Conservation (phyloP, 345 rosid species). For the Citrus hindsii region DNA sequence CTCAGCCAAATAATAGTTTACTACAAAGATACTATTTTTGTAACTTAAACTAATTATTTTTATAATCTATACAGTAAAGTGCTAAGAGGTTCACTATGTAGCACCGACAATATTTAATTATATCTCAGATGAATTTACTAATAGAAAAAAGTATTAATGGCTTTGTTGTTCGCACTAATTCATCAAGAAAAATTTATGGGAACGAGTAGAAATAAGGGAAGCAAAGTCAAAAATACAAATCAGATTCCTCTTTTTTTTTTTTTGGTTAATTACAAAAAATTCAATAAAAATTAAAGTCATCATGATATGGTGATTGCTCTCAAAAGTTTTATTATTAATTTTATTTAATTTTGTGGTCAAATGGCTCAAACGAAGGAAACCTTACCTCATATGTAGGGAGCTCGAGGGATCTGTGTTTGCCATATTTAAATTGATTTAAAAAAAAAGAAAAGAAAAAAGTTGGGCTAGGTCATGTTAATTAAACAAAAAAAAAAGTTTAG, state of each 20-base stretch:
- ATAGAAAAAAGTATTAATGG: not conserved
- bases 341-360: not conserved
- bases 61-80: too few species aligned
- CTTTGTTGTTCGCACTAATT: not conserved
- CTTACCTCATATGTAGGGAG: not conserved
- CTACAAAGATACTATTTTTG: too few species aligned
- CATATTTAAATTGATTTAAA: not conserved
- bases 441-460: not conserved
- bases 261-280: conserved; percentile 16
- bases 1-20: too few species aligned
- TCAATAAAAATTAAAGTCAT: not conserved
- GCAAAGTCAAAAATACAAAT: not conserved
- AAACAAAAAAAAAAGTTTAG: too few species aligned
- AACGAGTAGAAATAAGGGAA: not conserved
- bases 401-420: not conserved
- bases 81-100: too few species aligned
- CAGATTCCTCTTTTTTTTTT: conserved; percentile 2
- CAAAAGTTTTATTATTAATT: not conserved
- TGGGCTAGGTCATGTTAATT: not conserved
- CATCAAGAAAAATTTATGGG: not conserved
- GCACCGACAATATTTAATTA: not conserved
- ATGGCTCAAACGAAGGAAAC: not conserved
- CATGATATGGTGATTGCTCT: not conserved
- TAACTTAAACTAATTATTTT: too few species aligned
- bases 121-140: too few species aligned